A percentile compares a stretch with the other conserved stretches of the same genome.
Evolutionary conservation across 1,139 yeast species (phyloP).

Genomic region (Zygoascus sp.): DNA sequence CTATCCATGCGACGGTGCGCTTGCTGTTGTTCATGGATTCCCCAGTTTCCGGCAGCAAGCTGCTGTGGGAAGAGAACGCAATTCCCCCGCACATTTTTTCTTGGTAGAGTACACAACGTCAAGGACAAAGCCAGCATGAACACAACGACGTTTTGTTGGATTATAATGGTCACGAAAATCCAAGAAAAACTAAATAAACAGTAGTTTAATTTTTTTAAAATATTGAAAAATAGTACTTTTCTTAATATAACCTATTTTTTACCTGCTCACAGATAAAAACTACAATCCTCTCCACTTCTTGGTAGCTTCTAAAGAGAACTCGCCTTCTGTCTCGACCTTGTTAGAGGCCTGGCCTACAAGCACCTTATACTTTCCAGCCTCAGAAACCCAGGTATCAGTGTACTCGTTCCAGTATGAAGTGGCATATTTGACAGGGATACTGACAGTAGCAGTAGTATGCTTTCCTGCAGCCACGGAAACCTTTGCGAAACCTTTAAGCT

Average conservation of each 20-base stretch:
- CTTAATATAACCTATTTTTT: not conserved
- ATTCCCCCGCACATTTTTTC: no score
- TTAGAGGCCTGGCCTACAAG: slow-evolving; percentile 1
- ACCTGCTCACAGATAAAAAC: not conserved
- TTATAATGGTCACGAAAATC: no score
- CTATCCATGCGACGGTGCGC: not conserved
- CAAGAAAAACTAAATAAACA: no score
- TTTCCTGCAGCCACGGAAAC: slow-evolving; percentile 44
- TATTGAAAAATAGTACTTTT: no score
- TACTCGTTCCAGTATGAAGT: slow-evolving; percentile 52
- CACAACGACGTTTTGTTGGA: no score
- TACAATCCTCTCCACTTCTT: slow-evolving; percentile 2
- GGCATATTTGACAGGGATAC: slow-evolving; percentile 45
- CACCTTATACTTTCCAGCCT: slow-evolving; percentile 47
- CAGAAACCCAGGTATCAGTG: slow-evolving; percentile 48
- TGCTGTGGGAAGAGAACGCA: no score
- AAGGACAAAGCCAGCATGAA: no score
- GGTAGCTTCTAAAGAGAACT: slow-evolving; percentile 1
- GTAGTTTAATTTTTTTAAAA: no score
- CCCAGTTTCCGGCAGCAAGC: no score
- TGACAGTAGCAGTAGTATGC: slow-evolving; percentile 37
- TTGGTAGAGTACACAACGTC: no score
- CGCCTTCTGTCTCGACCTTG: not conserved
- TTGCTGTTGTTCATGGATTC: not conserved
- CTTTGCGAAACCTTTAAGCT: slow-evolving; percentile 53